Base-by-base conservation (phyloP, 1,139 yeast species). In the Suhomyces kunorum region DNA sequence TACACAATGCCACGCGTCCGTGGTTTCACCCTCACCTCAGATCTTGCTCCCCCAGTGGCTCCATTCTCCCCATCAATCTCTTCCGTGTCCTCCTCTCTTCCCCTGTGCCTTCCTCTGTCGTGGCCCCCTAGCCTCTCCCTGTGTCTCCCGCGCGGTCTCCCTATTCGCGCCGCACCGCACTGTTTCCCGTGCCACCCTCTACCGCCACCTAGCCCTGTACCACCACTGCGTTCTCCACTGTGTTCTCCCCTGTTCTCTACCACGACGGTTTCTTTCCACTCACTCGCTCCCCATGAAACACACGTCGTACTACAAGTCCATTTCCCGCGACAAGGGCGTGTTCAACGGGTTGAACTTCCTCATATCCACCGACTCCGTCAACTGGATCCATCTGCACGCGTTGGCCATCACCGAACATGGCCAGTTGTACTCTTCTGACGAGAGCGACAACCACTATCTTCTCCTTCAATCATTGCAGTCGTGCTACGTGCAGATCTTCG, bases 391-490 rank as follows among this genome's bases (percentile, higher is more conserved):
- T 20, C 59, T 61, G 41, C 46, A 58, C 36, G 54, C 63, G 14
- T 49, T 71, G n/a, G 54, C 56, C 38, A 65, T 71, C 40, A 68
- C 69, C 3, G 62, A 58, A 31, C 59, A 63, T 23, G 77, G 76
- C 32, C 66, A 64, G 39, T 46, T 71, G 26, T 63, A 56, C 43
- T 66, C 69, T 17, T 52, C 62, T 7, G 74, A 66, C 47, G 71
- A 66, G 19, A 53, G 51, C 28, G 68, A 63, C 29, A 56, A 59
- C 43, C 64, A 61, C 41, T 63, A 63, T 44, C 48, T 67, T n/a
- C 54, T 71, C 11, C 51, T 71, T 24, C 66, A 59, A 36, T 61
- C 61, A 25, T 56, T 72, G 32, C 78, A 71, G 53, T 64, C 74
- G 17, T 71, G 77, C 50, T 63, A 55, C 36, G 64, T 71, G 11